Evolutionary conservation across 2,329 filamentous ascomycete species (phyloP).

Genomic region (Fusarium redolens): DNA sequence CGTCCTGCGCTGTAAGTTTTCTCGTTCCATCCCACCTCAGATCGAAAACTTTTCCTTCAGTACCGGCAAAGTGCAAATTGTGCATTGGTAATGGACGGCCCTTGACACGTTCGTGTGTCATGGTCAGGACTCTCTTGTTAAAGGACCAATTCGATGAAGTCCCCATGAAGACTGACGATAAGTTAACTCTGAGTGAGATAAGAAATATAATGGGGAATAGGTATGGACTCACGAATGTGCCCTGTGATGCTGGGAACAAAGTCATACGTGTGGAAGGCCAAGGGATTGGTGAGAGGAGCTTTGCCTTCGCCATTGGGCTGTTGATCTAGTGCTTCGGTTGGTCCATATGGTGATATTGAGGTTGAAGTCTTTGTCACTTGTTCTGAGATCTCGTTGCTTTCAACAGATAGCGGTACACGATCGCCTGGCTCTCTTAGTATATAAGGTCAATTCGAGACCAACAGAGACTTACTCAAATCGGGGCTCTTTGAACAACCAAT

Average conservation of each 20-base stretch:
- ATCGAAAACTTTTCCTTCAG: constrained; percentile 34
- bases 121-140: constrained; percentile 35
- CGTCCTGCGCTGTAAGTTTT: neutral
- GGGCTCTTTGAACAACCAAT: neutral
- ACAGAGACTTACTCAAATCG: neutral
- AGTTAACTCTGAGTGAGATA: neutral
- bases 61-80: constrained; percentile 23
- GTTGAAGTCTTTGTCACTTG: neutral
- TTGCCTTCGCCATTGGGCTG: constrained; percentile 6
- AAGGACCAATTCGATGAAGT: constrained; percentile 39
- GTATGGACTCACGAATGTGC: constrained; percentile 2
- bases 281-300: constrained; percentile 30
- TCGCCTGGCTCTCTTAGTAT: neutral
- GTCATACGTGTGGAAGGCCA: constrained; percentile 37
- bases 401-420: neutral
- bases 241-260: constrained; percentile 31
- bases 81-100: constrained; percentile 23
- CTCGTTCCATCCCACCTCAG: constrained; percentile 27
- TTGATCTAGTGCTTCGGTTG: neutral
- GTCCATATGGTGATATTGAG: neutral
- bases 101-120: constrained; percentile 32
- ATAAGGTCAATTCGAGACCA: accelerated
- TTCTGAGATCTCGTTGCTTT: neutral
- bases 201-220: neutral
- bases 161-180: constrained; percentile 28